phyloP scores from a whole-genome alignment of 2,329 filamentous ascomycete genomes.

The Cladophialophora bantiana region DNA sequence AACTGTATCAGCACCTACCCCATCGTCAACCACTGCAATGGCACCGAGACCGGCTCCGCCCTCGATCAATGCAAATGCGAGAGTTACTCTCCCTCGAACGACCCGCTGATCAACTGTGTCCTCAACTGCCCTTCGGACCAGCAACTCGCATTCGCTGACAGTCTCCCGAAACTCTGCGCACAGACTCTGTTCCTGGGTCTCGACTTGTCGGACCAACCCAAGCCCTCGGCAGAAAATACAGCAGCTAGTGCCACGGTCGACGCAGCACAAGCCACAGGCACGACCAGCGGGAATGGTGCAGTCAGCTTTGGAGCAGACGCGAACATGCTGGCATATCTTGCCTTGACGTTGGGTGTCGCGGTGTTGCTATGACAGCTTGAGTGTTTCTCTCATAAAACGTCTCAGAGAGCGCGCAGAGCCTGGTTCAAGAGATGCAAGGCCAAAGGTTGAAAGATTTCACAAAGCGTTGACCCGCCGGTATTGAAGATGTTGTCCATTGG shows the following conservation, averaged over 20 bases:
- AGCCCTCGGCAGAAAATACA: slow-evolving; percentile 9
- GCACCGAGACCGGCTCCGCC: slow-evolving; percentile 29
- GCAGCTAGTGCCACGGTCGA: slow-evolving; percentile 10
- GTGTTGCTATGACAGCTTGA: neutral
- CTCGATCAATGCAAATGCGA: slow-evolving; percentile 30
- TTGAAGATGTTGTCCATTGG: too few relatives aligned
- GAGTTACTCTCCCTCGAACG: slow-evolving; percentile 21
- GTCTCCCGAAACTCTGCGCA: slow-evolving; percentile 27
- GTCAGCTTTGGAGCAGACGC: neutral
- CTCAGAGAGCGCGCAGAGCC: too few relatives aligned
- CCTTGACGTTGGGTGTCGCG: neutral
- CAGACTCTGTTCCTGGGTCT: slow-evolving; percentile 26
- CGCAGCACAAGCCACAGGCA: neutral
- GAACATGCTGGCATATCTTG: slow-evolving; percentile 2
- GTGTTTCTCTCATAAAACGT: too few relatives aligned
- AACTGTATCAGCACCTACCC: slow-evolving; percentile 20
- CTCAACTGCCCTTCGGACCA: slow-evolving; percentile 24
- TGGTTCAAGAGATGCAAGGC: too few relatives aligned
- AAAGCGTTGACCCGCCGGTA: too few relatives aligned
- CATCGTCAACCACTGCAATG: slow-evolving; percentile 26
- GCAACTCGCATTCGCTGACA: slow-evolving; percentile 20
- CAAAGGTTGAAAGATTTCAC: too few relatives aligned
- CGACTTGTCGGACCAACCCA: slow-evolving; percentile 14
- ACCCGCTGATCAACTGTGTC: slow-evolving; percentile 28
- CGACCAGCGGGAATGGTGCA: slow-evolving; percentile 6